phyloP scores from a whole-genome alignment of 306 rosid species.

The Quercus dentata region DNA sequence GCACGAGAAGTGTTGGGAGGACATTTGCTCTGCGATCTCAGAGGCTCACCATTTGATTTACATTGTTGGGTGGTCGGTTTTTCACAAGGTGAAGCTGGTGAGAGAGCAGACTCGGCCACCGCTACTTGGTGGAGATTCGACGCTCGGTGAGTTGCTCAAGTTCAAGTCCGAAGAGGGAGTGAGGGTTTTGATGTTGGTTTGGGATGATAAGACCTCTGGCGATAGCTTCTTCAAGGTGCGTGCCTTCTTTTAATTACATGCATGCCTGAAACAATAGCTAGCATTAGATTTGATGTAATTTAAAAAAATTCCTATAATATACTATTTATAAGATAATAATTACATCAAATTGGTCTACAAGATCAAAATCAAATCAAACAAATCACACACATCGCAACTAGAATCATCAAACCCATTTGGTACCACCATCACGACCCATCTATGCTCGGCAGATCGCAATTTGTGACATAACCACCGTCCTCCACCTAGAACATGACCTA shows the following conservation, averaged over 20 bases:
- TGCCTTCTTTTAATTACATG: background rate
- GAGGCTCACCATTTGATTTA: slow-evolving; percentile 96
- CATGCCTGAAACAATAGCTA: too few species aligned
- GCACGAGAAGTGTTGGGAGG: slow-evolving; percentile 87
- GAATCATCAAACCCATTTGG: too few species aligned
- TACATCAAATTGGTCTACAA: too few species aligned
- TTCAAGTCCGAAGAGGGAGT: slow-evolving; percentile 93
- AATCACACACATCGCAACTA: too few species aligned
- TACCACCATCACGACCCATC: too few species aligned
- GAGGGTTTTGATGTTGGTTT: slow-evolving; percentile 66
- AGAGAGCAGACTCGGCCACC: slow-evolving; percentile 59
- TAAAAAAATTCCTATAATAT: too few species aligned
- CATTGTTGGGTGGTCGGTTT: slow-evolving; percentile 82
- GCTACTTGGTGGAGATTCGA: slow-evolving; percentile 70
- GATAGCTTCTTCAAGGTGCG: slow-evolving; percentile 60
- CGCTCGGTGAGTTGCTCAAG: slow-evolving; percentile 91
- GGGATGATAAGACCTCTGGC: slow-evolving; percentile 96
- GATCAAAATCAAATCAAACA: too few species aligned
- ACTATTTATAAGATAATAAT: too few species aligned
- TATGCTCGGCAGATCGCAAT: too few species aligned
- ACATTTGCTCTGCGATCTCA: slow-evolving; percentile 74
- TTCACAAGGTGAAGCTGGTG: slow-evolving; percentile 65
- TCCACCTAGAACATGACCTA: too few species aligned
- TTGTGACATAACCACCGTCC: too few species aligned
- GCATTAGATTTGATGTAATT: too few species aligned